These are phyloP conservation scores for Chiua virens DNA, from an alignment of 768 basidiomycete genomes.

Conservation along the genomic window DNA sequence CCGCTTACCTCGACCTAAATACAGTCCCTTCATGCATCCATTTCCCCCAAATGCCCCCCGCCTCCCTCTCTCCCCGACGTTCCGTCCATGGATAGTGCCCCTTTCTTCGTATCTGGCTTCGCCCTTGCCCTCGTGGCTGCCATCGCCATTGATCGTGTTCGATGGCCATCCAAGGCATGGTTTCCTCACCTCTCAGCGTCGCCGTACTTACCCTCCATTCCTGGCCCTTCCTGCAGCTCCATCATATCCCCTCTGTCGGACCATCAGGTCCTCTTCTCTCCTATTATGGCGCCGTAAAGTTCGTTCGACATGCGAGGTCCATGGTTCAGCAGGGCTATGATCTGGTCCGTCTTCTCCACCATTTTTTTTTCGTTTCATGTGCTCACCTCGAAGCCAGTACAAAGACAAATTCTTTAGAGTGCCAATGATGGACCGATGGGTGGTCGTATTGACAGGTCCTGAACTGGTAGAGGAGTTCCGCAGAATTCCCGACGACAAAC, in stretches of 20 bases:
- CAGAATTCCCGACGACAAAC: constrained; percentile 44
- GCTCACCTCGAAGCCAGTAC: constrained; percentile 25
- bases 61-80: constrained; percentile 20
- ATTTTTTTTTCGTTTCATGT: not conserved
- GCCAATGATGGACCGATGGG: constrained; percentile 44
- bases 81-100: constrained; percentile 27
- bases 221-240: constrained; percentile 20
- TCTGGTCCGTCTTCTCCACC: constrained; percentile 21
- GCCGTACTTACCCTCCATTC: not conserved
- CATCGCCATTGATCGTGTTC: constrained; percentile 17
- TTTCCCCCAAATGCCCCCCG: constrained; percentile 28
- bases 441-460: constrained; percentile 42
- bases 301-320: constrained; percentile 29
- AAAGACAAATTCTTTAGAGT: constrained; percentile 44
- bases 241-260: constrained; percentile 36
- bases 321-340: constrained; percentile 39
- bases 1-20: constrained; percentile 32
- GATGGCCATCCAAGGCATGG: constrained; percentile 28
- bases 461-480: constrained; percentile 51
- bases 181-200: not conserved
- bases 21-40: constrained; percentile 21
- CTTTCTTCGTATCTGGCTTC: constrained; percentile 20
- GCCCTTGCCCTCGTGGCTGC: constrained; percentile 13
- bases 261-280: constrained; percentile 35
- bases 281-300: constrained; percentile 31